Percentiles rank a stretch among this genome's conserved stretches.
These are phyloP conservation scores for Zoysia japonica DNA, from an alignment of 176 grass and related monocot species.

Conservation along the genomic window DNA sequence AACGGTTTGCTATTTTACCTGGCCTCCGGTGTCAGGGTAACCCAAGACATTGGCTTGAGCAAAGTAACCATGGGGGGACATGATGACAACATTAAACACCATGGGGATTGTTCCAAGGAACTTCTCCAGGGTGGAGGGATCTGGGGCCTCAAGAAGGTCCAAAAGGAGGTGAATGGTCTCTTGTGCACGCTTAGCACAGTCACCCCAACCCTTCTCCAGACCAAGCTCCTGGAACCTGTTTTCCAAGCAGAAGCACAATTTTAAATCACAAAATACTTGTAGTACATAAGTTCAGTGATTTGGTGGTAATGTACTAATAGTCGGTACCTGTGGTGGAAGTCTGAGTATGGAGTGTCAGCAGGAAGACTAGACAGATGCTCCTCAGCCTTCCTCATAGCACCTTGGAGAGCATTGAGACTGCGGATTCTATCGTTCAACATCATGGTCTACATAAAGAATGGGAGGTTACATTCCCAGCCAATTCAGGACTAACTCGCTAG, in stretches of 20 bases:
- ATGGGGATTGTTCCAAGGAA: constrained; percentile 95
- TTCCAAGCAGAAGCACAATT: not conserved
- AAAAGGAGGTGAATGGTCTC: constrained; percentile 93
- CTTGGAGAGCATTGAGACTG: constrained; percentile 83
- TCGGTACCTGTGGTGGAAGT: constrained; percentile 85
- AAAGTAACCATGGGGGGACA: constrained; percentile 97
- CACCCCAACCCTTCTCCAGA: constrained; percentile 97
- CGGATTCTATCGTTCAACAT: constrained; percentile 98
- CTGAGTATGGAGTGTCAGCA: constrained; percentile 73
- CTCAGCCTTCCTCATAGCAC: constrained; percentile 89
- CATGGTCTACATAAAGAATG: constrained; percentile 67
- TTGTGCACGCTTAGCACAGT: constrained; percentile 68
- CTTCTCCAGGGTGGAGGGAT: constrained; percentile 88
- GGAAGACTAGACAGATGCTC: constrained; percentile 70
- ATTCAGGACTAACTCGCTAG: not conserved
- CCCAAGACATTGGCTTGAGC: constrained; percentile 99
- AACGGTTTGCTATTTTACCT: constrained; percentile 49
- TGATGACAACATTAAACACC: constrained; percentile 97
- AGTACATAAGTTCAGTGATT: not conserved
- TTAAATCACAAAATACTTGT: constrained; percentile 15
- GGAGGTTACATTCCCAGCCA: not conserved
- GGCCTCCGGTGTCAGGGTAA: constrained; percentile 98
- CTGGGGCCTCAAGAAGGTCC: constrained; percentile 96
- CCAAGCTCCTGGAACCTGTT: constrained; percentile 97
- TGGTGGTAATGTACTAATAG: not conserved